A percentile compares a stretch with the other conserved stretches of the same genome.
phyloP scores from a whole-genome alignment of 2,329 filamentous ascomycete genomes.

The Penicillium sp. region DNA sequence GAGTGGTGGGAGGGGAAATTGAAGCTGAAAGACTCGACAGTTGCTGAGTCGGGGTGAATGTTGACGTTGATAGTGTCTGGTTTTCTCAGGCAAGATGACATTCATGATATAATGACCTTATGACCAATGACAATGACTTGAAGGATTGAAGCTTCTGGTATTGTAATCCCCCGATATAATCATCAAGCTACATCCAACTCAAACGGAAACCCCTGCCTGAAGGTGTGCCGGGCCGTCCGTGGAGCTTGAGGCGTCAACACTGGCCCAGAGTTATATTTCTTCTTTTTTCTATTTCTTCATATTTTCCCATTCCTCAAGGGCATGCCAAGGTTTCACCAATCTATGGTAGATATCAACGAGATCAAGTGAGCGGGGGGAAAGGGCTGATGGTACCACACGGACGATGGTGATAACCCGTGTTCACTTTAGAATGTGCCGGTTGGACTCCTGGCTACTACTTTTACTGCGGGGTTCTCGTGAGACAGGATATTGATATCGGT shows the following conservation, averaged over 20 bases:
- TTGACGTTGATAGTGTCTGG: background rate
- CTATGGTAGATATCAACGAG: background rate
- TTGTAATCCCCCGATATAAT: background rate
- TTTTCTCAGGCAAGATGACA: background rate
- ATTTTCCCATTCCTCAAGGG: no score
- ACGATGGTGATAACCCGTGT: background rate
- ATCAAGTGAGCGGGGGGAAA: background rate
- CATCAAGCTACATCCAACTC: background rate
- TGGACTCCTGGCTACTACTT: no score
- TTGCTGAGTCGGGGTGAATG: background rate
- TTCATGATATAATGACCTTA: slow-evolving; percentile 10
- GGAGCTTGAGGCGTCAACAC: background rate
- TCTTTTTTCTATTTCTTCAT: no score
- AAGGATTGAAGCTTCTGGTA: background rate
- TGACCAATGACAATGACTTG: background rate
- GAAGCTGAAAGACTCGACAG: slow-evolving; percentile 46
- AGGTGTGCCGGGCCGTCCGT: background rate
- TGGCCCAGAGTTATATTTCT: no score
- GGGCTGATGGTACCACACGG: background rate
- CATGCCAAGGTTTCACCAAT: background rate
- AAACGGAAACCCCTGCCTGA: background rate
- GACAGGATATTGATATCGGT: no score
- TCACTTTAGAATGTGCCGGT: no score
- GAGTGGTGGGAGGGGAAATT: slow-evolving; percentile 72
- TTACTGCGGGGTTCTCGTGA: no score